Evolutionary conservation across 768 basidiomycete genomes (phyloP).

Genomic region (Lyophyllum semitale): DNA sequence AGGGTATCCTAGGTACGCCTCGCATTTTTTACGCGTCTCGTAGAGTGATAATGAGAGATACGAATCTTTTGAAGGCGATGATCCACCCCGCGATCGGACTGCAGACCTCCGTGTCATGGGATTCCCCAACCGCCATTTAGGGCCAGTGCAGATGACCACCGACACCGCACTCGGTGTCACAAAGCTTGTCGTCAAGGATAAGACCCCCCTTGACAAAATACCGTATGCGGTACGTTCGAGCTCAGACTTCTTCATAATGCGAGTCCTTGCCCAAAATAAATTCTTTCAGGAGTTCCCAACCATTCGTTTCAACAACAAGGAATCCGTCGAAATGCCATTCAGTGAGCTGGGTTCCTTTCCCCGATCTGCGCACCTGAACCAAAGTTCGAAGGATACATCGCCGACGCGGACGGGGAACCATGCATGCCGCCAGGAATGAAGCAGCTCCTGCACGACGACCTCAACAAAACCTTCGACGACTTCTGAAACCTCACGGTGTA

Average conservation of each 20-base stretch:
- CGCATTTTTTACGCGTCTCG: background rate
- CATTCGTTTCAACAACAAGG: conserved; percentile 81
- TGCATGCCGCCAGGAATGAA: conserved; percentile 89
- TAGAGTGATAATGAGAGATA: background rate
- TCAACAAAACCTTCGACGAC: conserved; percentile 87
- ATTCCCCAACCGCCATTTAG: conserved; percentile 85
- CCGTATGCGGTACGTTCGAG: conserved; percentile 62
- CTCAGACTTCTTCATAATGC: background rate
- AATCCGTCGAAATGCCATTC: conserved; percentile 99
- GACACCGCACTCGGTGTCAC: conserved; percentile 95
- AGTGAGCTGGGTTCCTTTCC: conserved; percentile 46
- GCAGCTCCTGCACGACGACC: conserved; percentile 79
- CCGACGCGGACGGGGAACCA: conserved; percentile 49
- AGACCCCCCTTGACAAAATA: conserved; percentile 72
- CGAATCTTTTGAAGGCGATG: conserved; percentile 64
- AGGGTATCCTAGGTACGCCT: conserved; percentile 65
- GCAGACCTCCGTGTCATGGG: conserved; percentile 83
- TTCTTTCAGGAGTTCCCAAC: conserved; percentile 82
- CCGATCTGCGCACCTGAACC: background rate
- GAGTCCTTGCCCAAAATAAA: background rate
- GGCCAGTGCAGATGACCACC: conserved; percentile 95
- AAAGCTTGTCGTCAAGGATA: conserved; percentile 77
- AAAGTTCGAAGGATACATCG: conserved; percentile 48
- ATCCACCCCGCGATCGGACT: conserved; percentile 94
- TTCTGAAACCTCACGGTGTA: conserved; percentile 44